Conservation (phyloP, 2,329 filamentous ascomycete genomes). For the Cyphellophora attinorum region DNA sequence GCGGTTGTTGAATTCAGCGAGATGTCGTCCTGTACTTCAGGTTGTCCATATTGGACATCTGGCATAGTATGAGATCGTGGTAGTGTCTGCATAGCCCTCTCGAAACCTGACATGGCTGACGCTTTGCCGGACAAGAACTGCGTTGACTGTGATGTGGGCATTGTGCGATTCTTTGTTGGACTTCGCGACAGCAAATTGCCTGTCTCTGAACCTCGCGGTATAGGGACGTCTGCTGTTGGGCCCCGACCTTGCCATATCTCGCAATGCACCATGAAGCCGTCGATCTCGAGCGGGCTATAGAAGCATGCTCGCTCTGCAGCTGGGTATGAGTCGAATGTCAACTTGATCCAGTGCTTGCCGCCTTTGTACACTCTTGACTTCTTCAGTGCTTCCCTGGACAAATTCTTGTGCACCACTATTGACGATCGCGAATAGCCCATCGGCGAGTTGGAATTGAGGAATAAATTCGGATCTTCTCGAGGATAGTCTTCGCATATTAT, state of each 20-base stretch:
- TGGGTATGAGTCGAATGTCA: slow-evolving; percentile 67
- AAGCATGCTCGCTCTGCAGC: slow-evolving; percentile 61
- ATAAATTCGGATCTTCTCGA: slow-evolving; percentile 65
- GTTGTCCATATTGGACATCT: slow-evolving; percentile 24
- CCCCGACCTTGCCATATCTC: slow-evolving; percentile 59
- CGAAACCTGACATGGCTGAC: slow-evolving; percentile 18
- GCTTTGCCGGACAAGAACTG: slow-evolving; percentile 23
- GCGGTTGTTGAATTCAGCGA: slow-evolving; percentile 26
- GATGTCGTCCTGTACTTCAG: slow-evolving; percentile 19
- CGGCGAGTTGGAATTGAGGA: slow-evolving; percentile 54
- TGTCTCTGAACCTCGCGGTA: slow-evolving; percentile 38
- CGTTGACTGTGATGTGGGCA: slow-evolving; percentile 24
- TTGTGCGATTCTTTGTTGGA: slow-evolving; percentile 17
- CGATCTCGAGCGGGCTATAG: slow-evolving; percentile 61
- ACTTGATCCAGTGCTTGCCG: slow-evolving; percentile 85
- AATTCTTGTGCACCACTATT: slow-evolving; percentile 51
- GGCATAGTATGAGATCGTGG: slow-evolving; percentile 29
- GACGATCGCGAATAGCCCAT: slow-evolving; percentile 10
- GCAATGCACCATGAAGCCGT: slow-evolving; percentile 61
- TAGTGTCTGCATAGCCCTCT: slow-evolving; percentile 25
- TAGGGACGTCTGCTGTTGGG: slow-evolving; percentile 54
- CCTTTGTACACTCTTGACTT: slow-evolving; percentile 75
- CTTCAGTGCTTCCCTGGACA: slow-evolving; percentile 63
- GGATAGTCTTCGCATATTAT: slow-evolving; percentile 89
- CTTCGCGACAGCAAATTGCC: neutral